Percentiles rank a stretch among this genome's conserved stretches.
Conservation (phyloP, 2,329 filamentous ascomycete species). For the Exophiala calicioides region DNA sequence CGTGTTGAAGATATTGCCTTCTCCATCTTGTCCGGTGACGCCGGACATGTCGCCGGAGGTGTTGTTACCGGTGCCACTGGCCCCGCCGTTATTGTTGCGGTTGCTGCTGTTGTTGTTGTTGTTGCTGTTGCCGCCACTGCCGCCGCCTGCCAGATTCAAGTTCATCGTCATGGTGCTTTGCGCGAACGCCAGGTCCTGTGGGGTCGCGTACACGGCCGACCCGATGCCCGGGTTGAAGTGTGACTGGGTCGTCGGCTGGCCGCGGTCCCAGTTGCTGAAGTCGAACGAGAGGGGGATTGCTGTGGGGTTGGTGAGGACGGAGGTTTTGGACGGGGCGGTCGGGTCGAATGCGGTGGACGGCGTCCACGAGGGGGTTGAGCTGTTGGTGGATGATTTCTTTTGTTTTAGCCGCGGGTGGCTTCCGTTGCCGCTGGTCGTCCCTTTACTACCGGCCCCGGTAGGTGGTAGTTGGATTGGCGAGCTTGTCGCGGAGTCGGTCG, state of each 20-base stretch:
- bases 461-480: constrained; percentile 19
- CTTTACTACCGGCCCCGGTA: constrained; percentile 1
- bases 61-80: constrained; percentile 5
- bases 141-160: constrained; percentile 10
- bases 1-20: no score
- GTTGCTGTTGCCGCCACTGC: constrained; percentile 2
- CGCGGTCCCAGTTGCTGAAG: constrained; percentile 27
- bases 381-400: constrained; percentile 14
- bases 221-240: constrained; percentile 21
- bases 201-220: constrained; percentile 28
- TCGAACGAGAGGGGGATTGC: constrained; percentile 15
- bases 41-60: no score
- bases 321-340: constrained; percentile 17
- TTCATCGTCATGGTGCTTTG: constrained; percentile 29
- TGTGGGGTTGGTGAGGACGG: constrained; percentile 15
- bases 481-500: constrained; percentile 18
- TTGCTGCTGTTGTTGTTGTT: not conserved
- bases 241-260: constrained; percentile 25
- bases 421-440: not conserved
- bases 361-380: constrained; percentile 23
- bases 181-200: constrained; percentile 28
- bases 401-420: constrained; percentile 7
- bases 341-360: constrained; percentile 20
- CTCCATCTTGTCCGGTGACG: no score
- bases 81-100: not conserved